phyloP scores from a whole-genome alignment of 495 filamentous ascomycete species.

The Aspergillus bertholletiae region DNA sequence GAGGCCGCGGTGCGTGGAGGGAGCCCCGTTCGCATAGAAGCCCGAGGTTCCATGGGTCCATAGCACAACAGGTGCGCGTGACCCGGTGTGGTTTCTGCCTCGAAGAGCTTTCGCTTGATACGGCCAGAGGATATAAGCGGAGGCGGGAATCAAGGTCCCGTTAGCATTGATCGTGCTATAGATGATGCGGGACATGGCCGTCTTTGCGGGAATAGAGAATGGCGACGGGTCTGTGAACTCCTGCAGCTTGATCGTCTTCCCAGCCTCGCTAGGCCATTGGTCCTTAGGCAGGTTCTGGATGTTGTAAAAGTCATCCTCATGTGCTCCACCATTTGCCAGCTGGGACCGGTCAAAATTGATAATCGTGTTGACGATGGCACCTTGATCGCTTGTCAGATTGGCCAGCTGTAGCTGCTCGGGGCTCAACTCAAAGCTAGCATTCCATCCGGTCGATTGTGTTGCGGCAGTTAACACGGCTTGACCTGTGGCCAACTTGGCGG shows the following conservation, averaged over 20 bases:
- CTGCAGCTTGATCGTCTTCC: constrained; percentile 33
- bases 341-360: constrained; percentile 34
- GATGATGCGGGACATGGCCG: constrained; percentile 44
- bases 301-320: constrained; percentile 24
- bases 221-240: constrained; percentile 25
- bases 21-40: constrained; percentile 36
- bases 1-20: constrained; percentile 43
- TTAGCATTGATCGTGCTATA: constrained; percentile 45
- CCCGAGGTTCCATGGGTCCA: constrained; percentile 56
- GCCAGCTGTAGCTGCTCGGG: constrained; percentile 22
- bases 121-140: constrained; percentile 53
- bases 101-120: constrained; percentile 22
- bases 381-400: constrained; percentile 18
- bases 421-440: constrained; percentile 33
- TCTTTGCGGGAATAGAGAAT: constrained; percentile 34
- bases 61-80: constrained; percentile 35
- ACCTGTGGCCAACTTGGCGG: neutral
- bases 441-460: constrained; percentile 24
- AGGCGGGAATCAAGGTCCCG: constrained; percentile 44
- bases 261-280: constrained; percentile 21
- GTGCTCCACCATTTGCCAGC: constrained; percentile 28
- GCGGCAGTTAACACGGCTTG: constrained; percentile 3
- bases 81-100: constrained; percentile 3
- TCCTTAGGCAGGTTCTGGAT: constrained; percentile 11
- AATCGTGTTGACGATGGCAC: constrained; percentile 21